Evolutionary conservation across 177 flowering plant genomes (phyloP).

Genomic region (Vitis hybrid): DNA sequence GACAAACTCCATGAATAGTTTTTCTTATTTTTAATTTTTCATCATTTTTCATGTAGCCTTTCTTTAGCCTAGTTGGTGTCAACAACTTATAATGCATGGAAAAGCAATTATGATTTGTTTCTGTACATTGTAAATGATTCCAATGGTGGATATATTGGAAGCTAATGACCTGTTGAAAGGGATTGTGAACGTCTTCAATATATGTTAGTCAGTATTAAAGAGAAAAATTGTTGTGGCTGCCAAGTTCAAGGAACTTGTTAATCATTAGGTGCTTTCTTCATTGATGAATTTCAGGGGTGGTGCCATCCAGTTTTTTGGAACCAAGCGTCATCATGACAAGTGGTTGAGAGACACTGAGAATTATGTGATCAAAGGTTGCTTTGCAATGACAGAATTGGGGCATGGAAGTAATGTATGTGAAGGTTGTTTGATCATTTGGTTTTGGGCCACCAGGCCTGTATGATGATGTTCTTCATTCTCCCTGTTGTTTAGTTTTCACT

Average conservation of each 20-base stretch:
- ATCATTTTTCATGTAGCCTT: too few relatives aligned
- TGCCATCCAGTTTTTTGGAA: constrained; percentile 90
- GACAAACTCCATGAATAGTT: too few relatives aligned
- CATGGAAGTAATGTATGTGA: constrained; percentile 97
- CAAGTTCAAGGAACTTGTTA: not conserved
- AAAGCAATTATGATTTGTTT: too few relatives aligned
- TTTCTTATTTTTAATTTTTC: too few relatives aligned
- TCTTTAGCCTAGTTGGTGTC: too few relatives aligned
- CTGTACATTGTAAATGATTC: too few relatives aligned
- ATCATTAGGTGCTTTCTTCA: not conserved
- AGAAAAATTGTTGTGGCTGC: too few relatives aligned
- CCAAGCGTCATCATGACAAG: constrained; percentile 86
- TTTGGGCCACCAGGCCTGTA: not conserved
- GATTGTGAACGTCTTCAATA: too few relatives aligned
- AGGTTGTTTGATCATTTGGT: constrained; percentile 12
- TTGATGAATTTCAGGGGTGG: constrained; percentile 76
- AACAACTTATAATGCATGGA: too few relatives aligned
- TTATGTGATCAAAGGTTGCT: constrained; percentile 79
- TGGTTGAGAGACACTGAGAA: constrained; percentile 85
- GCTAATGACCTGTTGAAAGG: not conserved
- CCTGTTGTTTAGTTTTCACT: not conserved
- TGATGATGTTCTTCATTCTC: not conserved
- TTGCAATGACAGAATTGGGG: constrained; percentile 96
- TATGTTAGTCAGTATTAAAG: too few relatives aligned
- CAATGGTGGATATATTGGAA: too few relatives aligned